Percentiles rank a stretch among this genome's conserved stretches.
Evolutionary conservation across 1,139 yeast species (phyloP).

Genomic region (Debaryomycetaceae sp.): DNA sequence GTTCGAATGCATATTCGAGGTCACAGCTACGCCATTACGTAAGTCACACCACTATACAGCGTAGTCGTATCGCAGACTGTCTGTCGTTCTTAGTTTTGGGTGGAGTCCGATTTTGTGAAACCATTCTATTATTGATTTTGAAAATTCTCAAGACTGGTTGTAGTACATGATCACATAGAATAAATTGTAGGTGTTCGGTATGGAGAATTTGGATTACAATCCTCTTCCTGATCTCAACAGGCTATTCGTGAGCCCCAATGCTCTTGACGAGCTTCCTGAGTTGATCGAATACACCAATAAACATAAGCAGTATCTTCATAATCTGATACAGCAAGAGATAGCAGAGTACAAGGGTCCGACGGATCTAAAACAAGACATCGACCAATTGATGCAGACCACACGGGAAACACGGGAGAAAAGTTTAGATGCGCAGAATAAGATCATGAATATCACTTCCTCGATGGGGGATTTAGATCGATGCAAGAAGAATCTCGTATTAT

Average conservation of each 20-base stretch:
- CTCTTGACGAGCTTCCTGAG: conserved; percentile 46
- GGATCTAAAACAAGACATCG: conserved; percentile 40
- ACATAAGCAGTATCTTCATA: conserved; percentile 47
- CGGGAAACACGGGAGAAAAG: conserved; percentile 26
- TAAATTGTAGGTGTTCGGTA: conserved; percentile 1
- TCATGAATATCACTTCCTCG: conserved; percentile 67
- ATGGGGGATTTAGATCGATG: conserved; percentile 77
- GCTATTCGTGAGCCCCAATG: conserved; percentile 39
- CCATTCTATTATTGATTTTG: background rate
- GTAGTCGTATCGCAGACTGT: too few species aligned
- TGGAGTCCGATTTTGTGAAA: background rate
- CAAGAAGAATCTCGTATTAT: conserved; percentile 74
- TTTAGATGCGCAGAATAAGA: conserved; percentile 53
- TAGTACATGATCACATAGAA: background rate
- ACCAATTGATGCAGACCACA: conserved; percentile 40
- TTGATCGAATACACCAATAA: conserved; percentile 34
- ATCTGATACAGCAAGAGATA: conserved; percentile 33
- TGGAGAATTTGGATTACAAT: conserved; percentile 14
- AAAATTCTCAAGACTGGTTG: background rate
- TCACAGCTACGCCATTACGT: too few species aligned
- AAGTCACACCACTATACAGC: too few species aligned
- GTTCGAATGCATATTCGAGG: too few species aligned
- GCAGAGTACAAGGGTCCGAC: conserved; percentile 24
- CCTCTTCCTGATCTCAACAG: conserved; percentile 27
- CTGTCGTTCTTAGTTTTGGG: too few species aligned